phyloP scores from a whole-genome alignment of 2,329 filamentous ascomycete species.

The Sarocladium brachiariae region DNA sequence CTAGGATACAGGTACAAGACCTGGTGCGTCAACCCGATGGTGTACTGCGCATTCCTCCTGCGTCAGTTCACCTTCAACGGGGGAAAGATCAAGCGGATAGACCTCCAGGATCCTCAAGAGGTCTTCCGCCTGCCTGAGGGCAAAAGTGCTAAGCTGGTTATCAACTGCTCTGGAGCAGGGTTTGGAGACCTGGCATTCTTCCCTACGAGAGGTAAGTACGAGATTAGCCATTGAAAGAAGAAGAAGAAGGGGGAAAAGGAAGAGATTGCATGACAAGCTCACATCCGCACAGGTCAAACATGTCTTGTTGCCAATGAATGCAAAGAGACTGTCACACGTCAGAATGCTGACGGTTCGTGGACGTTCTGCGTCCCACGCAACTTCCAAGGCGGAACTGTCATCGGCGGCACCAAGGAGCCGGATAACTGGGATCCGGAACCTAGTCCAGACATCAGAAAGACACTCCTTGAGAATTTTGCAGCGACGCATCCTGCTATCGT shows the following conservation, averaged over 20 bases:
- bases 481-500: constrained; percentile 11
- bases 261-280: no score
- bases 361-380: constrained; percentile 55
- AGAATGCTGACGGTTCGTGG: constrained; percentile 56
- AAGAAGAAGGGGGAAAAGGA: no score
- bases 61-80: constrained; percentile 20
- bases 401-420: constrained; percentile 58
- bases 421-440: constrained; percentile 46
- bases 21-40: constrained; percentile 46
- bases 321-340: constrained; percentile 44
- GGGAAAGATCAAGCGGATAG: constrained; percentile 18
- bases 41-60: constrained; percentile 40
- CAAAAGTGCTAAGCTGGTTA: constrained; percentile 18
- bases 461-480: constrained; percentile 31
- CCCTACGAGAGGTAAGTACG: constrained; percentile 23
- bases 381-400: constrained; percentile 54
- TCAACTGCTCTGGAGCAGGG: constrained; percentile 28
- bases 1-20: constrained; percentile 40
- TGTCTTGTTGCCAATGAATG: constrained; percentile 28
- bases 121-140: not conserved
- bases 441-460: constrained; percentile 36
- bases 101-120: not conserved
- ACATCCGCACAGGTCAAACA: constrained; percentile 28
- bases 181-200: constrained; percentile 27
- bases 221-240: not conserved